phyloP scores from a whole-genome alignment of 495 filamentous ascomycete species.

The Talaromyces stipitatus region DNA sequence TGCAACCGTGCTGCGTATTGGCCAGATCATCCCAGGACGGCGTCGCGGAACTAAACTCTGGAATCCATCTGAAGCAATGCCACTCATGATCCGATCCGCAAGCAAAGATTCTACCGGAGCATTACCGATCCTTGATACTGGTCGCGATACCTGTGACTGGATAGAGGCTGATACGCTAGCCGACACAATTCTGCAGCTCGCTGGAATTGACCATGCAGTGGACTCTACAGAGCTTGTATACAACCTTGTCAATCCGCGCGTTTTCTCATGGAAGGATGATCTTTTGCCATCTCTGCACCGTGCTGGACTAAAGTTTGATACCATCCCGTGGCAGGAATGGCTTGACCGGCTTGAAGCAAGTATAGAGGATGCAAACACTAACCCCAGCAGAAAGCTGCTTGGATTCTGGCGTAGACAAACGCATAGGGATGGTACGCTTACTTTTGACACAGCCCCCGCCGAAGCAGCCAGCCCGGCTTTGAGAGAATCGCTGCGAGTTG shows the following conservation, averaged over 20 bases:
- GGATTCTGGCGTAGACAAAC: conserved; percentile 34
- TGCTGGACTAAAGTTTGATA: conserved; percentile 36
- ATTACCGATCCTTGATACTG: conserved; percentile 37
- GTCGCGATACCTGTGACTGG: conserved; percentile 37
- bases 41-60: conserved; percentile 36
- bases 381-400: conserved; percentile 53
- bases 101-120: conserved; percentile 28
- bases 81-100: conserved; percentile 48
- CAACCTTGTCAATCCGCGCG: conserved; percentile 42
- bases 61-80: conserved; percentile 52
- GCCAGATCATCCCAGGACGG: conserved; percentile 48
- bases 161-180: conserved; percentile 51
- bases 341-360: conserved; percentile 32
- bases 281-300: conserved; percentile 42
- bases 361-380: conserved; percentile 42
- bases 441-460: too few relatives aligned
- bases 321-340: conserved; percentile 41
- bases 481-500: too few relatives aligned
- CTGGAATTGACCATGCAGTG: conserved; percentile 1
- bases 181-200: conserved; percentile 37
- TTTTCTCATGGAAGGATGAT: conserved; percentile 46
- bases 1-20: conserved; percentile 47
- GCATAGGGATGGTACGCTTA: conserved; percentile 6
- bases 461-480: too few relatives aligned
- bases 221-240: conserved; percentile 29